Percentiles rank a stretch among this genome's conserved stretches.
These are phyloP conservation scores for Amanita thiersii DNA, from an alignment of 768 basidiomycete genomes.

Conservation along the genomic window DNA sequence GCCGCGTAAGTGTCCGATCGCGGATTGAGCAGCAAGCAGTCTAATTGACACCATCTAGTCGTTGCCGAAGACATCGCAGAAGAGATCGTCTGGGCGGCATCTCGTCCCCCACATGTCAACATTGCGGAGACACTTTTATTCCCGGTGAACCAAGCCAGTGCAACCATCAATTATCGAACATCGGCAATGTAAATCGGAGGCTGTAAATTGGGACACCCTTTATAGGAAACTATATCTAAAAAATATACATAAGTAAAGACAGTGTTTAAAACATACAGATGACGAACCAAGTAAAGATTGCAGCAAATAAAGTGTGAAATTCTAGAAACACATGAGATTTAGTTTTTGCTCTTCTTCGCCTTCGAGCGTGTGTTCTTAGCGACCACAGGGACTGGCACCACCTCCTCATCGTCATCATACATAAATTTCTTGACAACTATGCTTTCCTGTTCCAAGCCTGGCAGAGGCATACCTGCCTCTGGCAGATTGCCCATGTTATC, in stretches of 20 bases:
- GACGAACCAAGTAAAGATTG: background rate
- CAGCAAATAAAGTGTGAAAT: background rate
- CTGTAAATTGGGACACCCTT: background rate
- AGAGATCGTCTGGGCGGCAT: constrained; percentile 95
- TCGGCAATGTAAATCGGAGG: constrained; percentile 26
- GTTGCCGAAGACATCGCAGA: constrained; percentile 86
- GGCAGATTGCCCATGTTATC: constrained; percentile 70
- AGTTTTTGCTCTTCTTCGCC: constrained; percentile 40
- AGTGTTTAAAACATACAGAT: no score
- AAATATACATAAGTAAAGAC: no score
- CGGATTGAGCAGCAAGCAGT: constrained; percentile 1
- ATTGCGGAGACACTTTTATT: constrained; percentile 75
- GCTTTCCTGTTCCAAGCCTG: constrained; percentile 54
- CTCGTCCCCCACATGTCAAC: constrained; percentile 88
- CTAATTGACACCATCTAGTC: constrained; percentile 36
- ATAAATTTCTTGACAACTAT: constrained; percentile 72
- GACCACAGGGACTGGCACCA: constrained; percentile 18
- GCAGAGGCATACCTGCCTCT: constrained; percentile 45
- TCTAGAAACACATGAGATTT: constrained; percentile 2
- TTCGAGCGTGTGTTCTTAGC: constrained; percentile 51
- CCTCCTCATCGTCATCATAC: constrained; percentile 63
- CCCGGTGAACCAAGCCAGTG: constrained; percentile 73
- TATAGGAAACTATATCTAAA: no score
- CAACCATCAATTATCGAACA: constrained; percentile 52
- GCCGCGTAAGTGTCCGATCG: constrained; percentile 56